Conservation (phyloP, 495 filamentous ascomycete genomes). For the Lasiosphaeria miniovina region DNA sequence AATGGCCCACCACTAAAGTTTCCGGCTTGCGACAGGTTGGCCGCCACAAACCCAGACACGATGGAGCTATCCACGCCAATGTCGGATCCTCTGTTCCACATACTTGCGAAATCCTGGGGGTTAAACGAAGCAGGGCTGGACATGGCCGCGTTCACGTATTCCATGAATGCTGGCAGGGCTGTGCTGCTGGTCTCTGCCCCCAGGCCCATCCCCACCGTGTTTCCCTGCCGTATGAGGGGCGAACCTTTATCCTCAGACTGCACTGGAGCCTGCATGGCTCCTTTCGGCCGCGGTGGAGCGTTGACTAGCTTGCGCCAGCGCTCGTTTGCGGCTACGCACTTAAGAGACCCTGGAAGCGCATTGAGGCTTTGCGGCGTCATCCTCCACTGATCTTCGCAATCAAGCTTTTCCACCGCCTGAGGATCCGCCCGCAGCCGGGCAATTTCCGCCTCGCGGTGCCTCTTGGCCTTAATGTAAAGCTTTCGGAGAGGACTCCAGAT, state of each 20-base stretch:
- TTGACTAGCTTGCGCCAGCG: conserved; percentile 46
- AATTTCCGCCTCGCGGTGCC: conserved; percentile 50
- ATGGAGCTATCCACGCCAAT: not conserved
- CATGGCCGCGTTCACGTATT: not conserved
- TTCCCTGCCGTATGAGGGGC: not conserved
- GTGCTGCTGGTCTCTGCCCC: not conserved
- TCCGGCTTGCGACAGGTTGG: not conserved
- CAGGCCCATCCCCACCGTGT: not conserved
- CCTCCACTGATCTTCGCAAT: conserved; percentile 35
- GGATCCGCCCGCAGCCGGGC: conserved; percentile 39
- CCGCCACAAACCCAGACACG: not conserved
- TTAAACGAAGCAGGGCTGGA: not conserved
- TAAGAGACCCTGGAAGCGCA: conserved; percentile 36
- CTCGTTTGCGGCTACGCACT: conserved; percentile 34
- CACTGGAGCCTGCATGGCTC: conserved; percentile 2
- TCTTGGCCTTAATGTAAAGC: conserved; percentile 64
- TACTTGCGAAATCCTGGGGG: not conserved
- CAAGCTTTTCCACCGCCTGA: conserved; percentile 39
- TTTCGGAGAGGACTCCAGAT: conserved; percentile 74
- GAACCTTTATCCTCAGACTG: not conserved
- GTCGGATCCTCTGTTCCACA: not conserved
- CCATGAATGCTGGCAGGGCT: not conserved
- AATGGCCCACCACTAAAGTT: not conserved
- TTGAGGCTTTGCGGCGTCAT: conserved; percentile 36
- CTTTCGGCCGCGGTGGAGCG: conserved; percentile 24